Evolutionary conservation across 495 filamentous ascomycete genomes (phyloP), one percentile per base, ranked within the genome.

Genomic region (Aspergillus egyptiacus): DNA sequence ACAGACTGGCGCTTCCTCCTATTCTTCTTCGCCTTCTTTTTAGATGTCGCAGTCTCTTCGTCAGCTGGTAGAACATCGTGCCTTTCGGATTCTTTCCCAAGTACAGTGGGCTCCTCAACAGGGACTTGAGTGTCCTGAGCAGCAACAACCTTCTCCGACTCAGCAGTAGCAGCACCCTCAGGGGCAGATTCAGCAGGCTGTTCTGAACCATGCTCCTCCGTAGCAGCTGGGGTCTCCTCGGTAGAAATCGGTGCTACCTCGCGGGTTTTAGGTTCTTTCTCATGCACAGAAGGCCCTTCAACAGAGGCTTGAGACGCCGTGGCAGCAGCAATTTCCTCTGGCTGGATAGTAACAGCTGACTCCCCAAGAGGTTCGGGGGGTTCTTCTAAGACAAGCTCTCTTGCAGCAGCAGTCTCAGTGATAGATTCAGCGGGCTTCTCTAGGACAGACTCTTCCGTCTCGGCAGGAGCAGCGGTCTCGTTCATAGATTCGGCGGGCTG

Each of bases 11-110:
- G 59, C 50, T 70, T 63, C 35, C 61, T 65, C 55, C 60, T 66
- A 23, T 60, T 56, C 46, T 72, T 75, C 55, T 73, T 73, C n/a
- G 67, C 59, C 53, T 74, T 74, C 48, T 70, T 75, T 52, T 69
- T 75, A 32, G 67, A 52, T 18, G 63, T 53, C 17, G 54, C 27
- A 5, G 48, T 41, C 43, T 55, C 23, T 1, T 62, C 54, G 14
- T 43, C 47, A 5, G 50, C 24, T 19, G 34, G 25, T 15, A 47
- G 25, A 10, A n/a, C 5, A 24, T 38, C 48, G 17, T 48, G 48
- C 17, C n/a, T 31, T 41, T 46, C 17, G 18, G 17, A 3, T n/a
- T 48, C 41, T 37, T 53, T 34, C 10, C 22, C 36, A 8, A 18
- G 36, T 19, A 38, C 19, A 10, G 7, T 23, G 28, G 24, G 23